phyloP scores from a whole-genome alignment of 2,329 filamentous ascomycete genomes.

The Pseudogymnoascus sp. region DNA sequence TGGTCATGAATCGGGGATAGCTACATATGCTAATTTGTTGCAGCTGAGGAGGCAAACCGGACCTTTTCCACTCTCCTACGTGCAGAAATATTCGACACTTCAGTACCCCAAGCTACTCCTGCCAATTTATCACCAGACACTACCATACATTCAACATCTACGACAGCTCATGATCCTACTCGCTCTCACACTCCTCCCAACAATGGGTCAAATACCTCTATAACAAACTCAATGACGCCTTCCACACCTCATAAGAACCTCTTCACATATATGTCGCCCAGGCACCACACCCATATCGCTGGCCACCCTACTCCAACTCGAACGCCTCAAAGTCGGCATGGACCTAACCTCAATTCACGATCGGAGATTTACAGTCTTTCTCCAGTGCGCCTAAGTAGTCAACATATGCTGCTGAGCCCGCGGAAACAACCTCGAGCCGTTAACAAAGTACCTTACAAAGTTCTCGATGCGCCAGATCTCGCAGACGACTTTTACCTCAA shows the following conservation, averaged over 20 bases:
- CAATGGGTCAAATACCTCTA: constrained; percentile 47
- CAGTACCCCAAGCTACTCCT: constrained; percentile 71
- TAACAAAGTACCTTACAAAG: constrained; percentile 95
- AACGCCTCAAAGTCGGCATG: constrained; percentile 80
- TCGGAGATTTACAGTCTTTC: constrained; percentile 95
- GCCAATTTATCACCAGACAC: constrained; percentile 53
- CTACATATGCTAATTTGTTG: constrained; percentile 12
- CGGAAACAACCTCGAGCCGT: constrained; percentile 82
- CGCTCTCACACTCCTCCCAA: constrained; percentile 75
- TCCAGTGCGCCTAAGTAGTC: constrained; percentile 84
- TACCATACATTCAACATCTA: constrained; percentile 40
- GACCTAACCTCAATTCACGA: constrained; percentile 77
- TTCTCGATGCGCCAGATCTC: constrained; percentile 88
- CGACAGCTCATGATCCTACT: constrained; percentile 54
- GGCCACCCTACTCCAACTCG: constrained; percentile 83
- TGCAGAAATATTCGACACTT: constrained; percentile 84
- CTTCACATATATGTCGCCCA: constrained; percentile 78
- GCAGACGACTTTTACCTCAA: constrained; percentile 98
- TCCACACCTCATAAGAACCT: constrained; percentile 97
- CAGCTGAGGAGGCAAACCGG: constrained; percentile 86
- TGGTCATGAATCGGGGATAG: constrained; percentile 28
- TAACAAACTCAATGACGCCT: constrained; percentile 73
- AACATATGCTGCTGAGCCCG: constrained; percentile 85
- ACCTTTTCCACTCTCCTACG: constrained; percentile 84
- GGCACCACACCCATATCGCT: constrained; percentile 56